Percentiles rank a stretch among this genome's conserved stretches.
Evolutionary conservation across 768 basidiomycete species (phyloP).

Genomic region (Suillus alpinus): DNA sequence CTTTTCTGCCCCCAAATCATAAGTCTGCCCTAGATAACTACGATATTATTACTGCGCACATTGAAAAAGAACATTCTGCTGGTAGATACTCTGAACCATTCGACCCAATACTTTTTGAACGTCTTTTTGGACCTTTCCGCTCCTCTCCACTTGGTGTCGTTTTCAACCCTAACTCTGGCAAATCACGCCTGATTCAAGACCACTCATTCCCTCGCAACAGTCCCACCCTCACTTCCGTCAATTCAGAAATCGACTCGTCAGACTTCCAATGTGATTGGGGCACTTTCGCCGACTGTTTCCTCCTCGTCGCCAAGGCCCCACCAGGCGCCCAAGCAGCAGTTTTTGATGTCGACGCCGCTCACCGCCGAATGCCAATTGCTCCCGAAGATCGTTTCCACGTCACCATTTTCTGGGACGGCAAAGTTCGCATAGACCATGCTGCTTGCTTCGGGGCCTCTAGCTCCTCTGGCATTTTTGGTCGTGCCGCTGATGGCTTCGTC

Average conservation of each 20-base stretch:
- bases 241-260: background rate
- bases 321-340: constrained; percentile 6
- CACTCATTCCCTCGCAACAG: constrained; percentile 15
- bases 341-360: constrained; percentile 39
- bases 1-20: constrained; percentile 16
- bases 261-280: constrained; percentile 15
- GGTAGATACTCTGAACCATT: constrained; percentile 7
- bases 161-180: constrained; percentile 7
- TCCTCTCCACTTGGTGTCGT: background rate
- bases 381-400: constrained; percentile 5
- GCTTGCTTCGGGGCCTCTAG: constrained; percentile 24
- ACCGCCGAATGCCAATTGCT: constrained; percentile 32
- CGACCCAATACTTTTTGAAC: background rate
- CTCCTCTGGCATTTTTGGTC: constrained; percentile 30
- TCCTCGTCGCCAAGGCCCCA: constrained; percentile 8
- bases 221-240: background rate
- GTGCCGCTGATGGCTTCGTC: constrained; percentile 29
- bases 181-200: constrained; percentile 12
- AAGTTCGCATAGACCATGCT: constrained; percentile 6
- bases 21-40: constrained; percentile 7
- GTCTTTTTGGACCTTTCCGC: background rate
- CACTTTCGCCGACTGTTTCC: constrained; percentile 9
- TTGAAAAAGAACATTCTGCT: constrained; percentile 12
- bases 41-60: constrained; percentile 13
- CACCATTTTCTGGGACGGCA: background rate